Evolutionary conservation across 2,329 filamentous ascomycete genomes (phyloP), one percentile per base, ranked within the genome.

Genomic region (Plectosphaerella plurivora): DNA sequence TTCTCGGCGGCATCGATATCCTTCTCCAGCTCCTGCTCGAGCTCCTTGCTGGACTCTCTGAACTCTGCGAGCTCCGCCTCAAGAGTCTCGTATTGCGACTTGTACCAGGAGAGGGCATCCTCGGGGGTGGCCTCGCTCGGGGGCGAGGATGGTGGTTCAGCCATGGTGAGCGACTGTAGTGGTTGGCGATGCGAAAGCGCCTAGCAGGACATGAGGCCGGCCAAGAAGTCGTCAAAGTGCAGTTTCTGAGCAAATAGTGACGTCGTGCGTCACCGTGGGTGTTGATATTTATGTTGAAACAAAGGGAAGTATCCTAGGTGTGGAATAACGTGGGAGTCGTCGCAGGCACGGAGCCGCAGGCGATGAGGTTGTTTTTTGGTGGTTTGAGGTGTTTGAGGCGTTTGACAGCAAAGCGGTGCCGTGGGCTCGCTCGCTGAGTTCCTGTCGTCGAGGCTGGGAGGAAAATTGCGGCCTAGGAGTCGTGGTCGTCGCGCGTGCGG

Each of bases 1-100:
- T 96, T 96, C 77, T 99, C 94, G 45, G 92, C 92, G 45, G 90
- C 88, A 63, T 97, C 93, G 53, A 99, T 87, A 68, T 99, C 94
- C 75, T 92, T 95, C 72, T 99, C 94, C 50, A 99, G 78, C 71
- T 97, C 94, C 47, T 88, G 84, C 71, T 99, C 94, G 28, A 99
- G 81, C 69, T 97, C 94, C 68, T 91, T 89, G 70, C 92, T 97
- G 51, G 91, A 96, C 53, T 90, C 81, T 65, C 96, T 90, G 68
- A 99, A 99, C 64, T 99, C 94, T 57, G 89, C 83, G 55, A 99
- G 83, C 70, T 99, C 94, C 50, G 85, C 78, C 72, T 97, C 94
- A 37, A 99, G 81, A 67, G 91, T 85, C 72, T 95, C 91, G 74
- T 97, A 97, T 69, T 97, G 93, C 51, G 84, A 74, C 77, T 99